Evolutionary conservation across 225 moss, liverwort and hornwort species (phyloP), one percentile per base, ranked within the genome.

Genomic region (Pseudoscleropodium purum): DNA sequence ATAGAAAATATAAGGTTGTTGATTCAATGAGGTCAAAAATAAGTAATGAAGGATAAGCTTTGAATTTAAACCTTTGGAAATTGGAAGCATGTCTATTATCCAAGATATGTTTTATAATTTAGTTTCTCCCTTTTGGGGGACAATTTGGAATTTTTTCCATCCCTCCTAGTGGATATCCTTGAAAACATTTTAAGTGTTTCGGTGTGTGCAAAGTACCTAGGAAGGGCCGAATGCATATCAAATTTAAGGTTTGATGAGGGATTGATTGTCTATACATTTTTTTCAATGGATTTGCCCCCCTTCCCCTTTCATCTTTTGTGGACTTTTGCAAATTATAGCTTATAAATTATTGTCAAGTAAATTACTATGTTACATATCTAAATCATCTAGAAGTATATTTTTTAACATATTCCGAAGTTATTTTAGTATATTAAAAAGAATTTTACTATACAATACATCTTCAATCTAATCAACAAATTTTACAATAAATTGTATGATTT

Each of bases 241-340:
- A 43, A 73, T 73, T 74, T 10, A 17, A 45, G 3, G 3, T 9
- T 0, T 75, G 0, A 11, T 11, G 7, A 75, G 2, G 19, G 2
- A 0, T 49, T 47, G 33, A 75, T 33, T 12, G 5, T 33, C 7
- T 49, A 33, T 19, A 49, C 10, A 75, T 29, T 73, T 73, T 17
- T 43, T 45, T 17, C 0, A 1, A 9, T 41, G 2, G 10, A 43
- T 73, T 73, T 1, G 0, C 0, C 3, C 10, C 9, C 3, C 1
- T 0, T 26, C 1, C 0, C 3, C 3, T 73, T 41, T 72, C 5
- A 26, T 18, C 45, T 18, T 74, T 30, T 45, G 30, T 17, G 1
- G 10, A 74, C 8, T 74, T 74, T 74, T 74, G 10, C 30, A 74
- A 74, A 16, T 45, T 30, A 3, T 10, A 45, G 9, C 30, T 74